These are phyloP conservation scores for Gaeumannomyces sp. DNA, from an alignment of 2,329 filamentous ascomycete species.

Conservation along the genomic window DNA sequence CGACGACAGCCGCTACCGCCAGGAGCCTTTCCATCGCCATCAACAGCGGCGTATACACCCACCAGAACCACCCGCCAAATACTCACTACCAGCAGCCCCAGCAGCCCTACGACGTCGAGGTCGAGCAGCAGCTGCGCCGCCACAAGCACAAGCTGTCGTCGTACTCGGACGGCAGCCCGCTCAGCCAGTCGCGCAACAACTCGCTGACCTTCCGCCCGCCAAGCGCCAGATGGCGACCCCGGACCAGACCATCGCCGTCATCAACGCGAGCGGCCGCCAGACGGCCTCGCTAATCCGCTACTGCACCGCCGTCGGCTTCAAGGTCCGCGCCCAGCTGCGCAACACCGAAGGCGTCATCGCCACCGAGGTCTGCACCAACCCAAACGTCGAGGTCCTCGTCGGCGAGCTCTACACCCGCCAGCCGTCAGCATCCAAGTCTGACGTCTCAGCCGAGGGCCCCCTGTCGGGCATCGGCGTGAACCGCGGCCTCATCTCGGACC, in stretches of 20 bases:
- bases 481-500: constrained; percentile 62
- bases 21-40: constrained; percentile 5
- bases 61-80: constrained; percentile 5
- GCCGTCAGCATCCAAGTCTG: constrained; percentile 39
- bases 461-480: constrained; percentile 64
- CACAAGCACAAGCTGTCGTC: constrained; percentile 59
- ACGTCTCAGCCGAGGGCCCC: constrained; percentile 63
- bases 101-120: constrained; percentile 9
- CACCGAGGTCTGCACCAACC: constrained; percentile 71
- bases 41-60: constrained; percentile 6
- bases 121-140: constrained; percentile 26
- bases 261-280: constrained; percentile 94
- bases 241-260: constrained; percentile 81
- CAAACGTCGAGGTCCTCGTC: constrained; percentile 64
- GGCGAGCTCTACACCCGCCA: constrained; percentile 58
- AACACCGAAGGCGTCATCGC: constrained; percentile 84
- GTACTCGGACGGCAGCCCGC: constrained; percentile 53
- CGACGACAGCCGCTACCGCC: not conserved
- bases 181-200: constrained; percentile 49
- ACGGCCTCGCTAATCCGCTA: constrained; percentile 92
- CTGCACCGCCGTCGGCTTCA: constrained; percentile 87
- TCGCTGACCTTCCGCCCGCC: constrained; percentile 53
- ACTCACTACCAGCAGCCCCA: constrained; percentile 2
- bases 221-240: constrained; percentile 54
- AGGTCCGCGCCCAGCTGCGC: constrained; percentile 85